Base-by-base conservation (phyloP, 2,329 filamentous ascomycete species). In the Zymoseptoria brevis region DNA sequence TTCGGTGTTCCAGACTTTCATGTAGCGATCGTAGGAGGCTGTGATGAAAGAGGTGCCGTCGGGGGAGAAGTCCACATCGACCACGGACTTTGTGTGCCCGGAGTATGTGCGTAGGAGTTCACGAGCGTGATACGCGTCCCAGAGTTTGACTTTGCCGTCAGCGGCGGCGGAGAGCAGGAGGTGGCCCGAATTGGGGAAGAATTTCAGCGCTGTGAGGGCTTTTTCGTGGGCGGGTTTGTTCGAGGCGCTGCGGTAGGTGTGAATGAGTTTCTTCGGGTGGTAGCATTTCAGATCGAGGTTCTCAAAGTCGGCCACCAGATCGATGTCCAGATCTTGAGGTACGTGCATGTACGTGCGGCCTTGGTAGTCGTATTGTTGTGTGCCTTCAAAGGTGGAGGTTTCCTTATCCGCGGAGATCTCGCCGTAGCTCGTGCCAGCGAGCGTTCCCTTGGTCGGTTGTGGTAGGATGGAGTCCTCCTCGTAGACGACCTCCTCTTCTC, bases 1-100 rank as follows among this genome's bases (percentile, higher is more conserved):
- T 75, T 99, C 94, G 0, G 93, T 96, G 69, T 99, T 94, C 94
- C 94, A 99, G 29, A 99, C 65, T 76, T 97, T 96, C 79, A 97
- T 96, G 78, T 90, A 88, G 57, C 93, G 88, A 74, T 99, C 94
- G 74, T 95, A 99, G 16, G 90, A 94, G 1, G 89, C 88, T 2
- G 92, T 92, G 24, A 99, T 77, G 79, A 99, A 99, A 57, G 88
- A 88, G 9, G 84, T 88, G 56, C 94, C 94, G 30, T 85, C 82
- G 3, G 81, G 81, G 69, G 92, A 91, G 82, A 97, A 97, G 67
- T 88, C 88, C 51, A 94, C 84, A 71, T 96, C 93, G 26, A 92
- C 93, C 24, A 97, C 81, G 19, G 90, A 88, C 75, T 96, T 97
- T 35, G 82, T 87, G 74, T 99, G 94, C 8, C 94, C 94, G 19